A percentile compares a stretch with the other conserved stretches of the same genome.
Evolutionary conservation across 148 eudicot genomes (phyloP).

Genomic region (Rhododendron vialii): DNA sequence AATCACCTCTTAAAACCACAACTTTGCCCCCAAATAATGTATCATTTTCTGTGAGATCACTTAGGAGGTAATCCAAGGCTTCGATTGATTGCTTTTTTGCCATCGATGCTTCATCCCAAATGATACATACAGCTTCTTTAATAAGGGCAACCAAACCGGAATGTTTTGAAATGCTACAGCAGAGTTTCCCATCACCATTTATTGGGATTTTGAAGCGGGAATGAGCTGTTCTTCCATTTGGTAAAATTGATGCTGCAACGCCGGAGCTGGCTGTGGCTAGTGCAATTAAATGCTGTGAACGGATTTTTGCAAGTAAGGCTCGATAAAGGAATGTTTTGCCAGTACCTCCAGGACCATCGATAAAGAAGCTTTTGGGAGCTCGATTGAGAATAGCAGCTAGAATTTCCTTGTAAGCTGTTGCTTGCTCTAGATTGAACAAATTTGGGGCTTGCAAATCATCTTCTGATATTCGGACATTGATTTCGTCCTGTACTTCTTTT

Average conservation of each 20-base stretch:
- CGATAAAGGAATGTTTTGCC: not conserved
- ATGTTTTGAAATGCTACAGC: not conserved
- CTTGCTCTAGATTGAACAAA: not conserved
- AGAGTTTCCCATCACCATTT: not conserved
- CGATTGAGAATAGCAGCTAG: not conserved
- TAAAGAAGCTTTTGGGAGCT: not conserved
- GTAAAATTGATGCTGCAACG: not conserved
- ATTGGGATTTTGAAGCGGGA: not conserved
- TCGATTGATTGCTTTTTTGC: not conserved
- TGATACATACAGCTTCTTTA: not conserved
- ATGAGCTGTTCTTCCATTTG: not conserved
- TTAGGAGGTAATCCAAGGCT: not conserved
- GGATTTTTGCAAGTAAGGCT: not conserved
- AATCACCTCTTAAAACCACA: not conserved
- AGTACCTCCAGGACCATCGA: not conserved
- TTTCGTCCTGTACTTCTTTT: not conserved
- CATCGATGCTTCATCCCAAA: not conserved
- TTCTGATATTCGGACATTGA: too few species aligned
- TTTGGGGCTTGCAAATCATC: fast-evolving
- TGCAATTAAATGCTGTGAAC: not conserved
- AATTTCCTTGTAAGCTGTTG: not conserved
- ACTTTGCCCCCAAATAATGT: not conserved
- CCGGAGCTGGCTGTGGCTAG: not conserved
- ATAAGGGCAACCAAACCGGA: not conserved
- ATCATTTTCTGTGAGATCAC: not conserved